Evolutionary conservation across 2,329 filamentous ascomycete genomes (phyloP).

Genomic region (Aspergillus oerlinghausenensis): DNA sequence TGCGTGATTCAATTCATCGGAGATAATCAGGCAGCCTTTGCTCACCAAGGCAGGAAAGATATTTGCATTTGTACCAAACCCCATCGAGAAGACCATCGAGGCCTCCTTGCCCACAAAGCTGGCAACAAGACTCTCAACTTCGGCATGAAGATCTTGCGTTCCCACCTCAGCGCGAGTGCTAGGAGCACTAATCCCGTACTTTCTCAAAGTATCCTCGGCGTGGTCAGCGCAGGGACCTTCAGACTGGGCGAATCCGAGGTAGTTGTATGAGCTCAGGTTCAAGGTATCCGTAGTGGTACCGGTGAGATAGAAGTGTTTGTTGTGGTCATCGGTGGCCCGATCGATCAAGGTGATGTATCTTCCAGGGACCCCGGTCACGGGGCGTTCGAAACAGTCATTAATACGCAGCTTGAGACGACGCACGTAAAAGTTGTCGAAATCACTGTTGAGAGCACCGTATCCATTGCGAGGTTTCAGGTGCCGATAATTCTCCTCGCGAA

Average conservation of each 20-base stretch:
- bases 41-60: slow-evolving; percentile 88
- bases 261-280: slow-evolving; percentile 99
- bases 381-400: slow-evolving; percentile 93
- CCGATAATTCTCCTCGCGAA: slow-evolving; percentile 80
- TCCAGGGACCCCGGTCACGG: slow-evolving; percentile 88
- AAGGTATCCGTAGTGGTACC: slow-evolving; percentile 90
- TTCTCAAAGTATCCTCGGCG: slow-evolving; percentile 78
- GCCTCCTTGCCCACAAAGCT: slow-evolving; percentile 90
- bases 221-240: slow-evolving; percentile 94
- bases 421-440: slow-evolving; percentile 99
- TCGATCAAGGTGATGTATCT: slow-evolving; percentile 91
- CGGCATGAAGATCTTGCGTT: slow-evolving; percentile 78
- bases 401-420: slow-evolving; percentile 87
- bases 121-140: slow-evolving; percentile 87
- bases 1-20: slow-evolving; percentile 95
- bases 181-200: slow-evolving; percentile 76
- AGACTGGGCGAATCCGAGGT: slow-evolving; percentile 95
- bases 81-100: slow-evolving; percentile 98
- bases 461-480: slow-evolving; percentile 79
- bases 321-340: slow-evolving; percentile 85
- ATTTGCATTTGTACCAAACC: slow-evolving; percentile 91
- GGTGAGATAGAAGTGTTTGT: slow-evolving; percentile 81
- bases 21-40: slow-evolving; percentile 91
- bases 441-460: slow-evolving; percentile 91
- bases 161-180: slow-evolving; percentile 80